A percentile compares a stretch with the other conserved stretches of the same genome.
Evolutionary conservation across 192 early-diverging fungal genomes (phyloP).

Genomic region (Linderina pennispora): DNA sequence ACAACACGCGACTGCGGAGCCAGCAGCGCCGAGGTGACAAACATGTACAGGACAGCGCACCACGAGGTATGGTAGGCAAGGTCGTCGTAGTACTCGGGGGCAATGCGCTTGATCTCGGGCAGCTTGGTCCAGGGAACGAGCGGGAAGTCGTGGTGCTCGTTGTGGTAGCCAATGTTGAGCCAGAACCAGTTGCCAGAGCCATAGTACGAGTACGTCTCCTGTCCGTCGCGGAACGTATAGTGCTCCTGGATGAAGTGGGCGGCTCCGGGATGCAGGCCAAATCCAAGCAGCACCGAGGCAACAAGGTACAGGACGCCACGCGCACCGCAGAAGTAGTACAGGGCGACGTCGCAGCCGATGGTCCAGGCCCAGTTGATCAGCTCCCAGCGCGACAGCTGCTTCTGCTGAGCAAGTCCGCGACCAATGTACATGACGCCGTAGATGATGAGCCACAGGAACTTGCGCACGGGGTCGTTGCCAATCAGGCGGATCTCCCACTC

Average conservation of each 20-base stretch:
- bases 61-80: conserved; percentile 82
- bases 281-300: conserved; percentile 71
- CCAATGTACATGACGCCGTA: conserved; percentile 84
- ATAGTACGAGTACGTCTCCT: conserved; percentile 98
- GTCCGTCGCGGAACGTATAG: conserved; percentile 88
- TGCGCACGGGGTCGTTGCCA: conserved; percentile 58
- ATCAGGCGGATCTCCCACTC: conserved; percentile 80
- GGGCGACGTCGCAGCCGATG: conserved; percentile 47
- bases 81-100: conserved; percentile 86
- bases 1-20: conserved; percentile 81
- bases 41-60: conserved; percentile 77
- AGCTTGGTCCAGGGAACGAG: conserved; percentile 83
- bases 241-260: conserved; percentile 98
- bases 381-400: conserved; percentile 70
- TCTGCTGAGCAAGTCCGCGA: conserved; percentile 62
- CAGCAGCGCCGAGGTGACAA: conserved; percentile 64
- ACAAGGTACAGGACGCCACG: conserved; percentile 65
- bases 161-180: conserved; percentile 97
- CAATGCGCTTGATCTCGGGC: conserved; percentile 69
- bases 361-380: conserved; percentile 72
- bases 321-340: conserved; percentile 53
- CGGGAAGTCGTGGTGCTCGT: conserved; percentile 97
- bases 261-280: conserved; percentile 85
- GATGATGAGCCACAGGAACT: conserved; percentile 75
- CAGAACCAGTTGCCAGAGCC: conserved; percentile 78